These are phyloP conservation scores for Vigna radiata DNA, from an alignment of 306 rosid species.

Conservation along the genomic window DNA sequence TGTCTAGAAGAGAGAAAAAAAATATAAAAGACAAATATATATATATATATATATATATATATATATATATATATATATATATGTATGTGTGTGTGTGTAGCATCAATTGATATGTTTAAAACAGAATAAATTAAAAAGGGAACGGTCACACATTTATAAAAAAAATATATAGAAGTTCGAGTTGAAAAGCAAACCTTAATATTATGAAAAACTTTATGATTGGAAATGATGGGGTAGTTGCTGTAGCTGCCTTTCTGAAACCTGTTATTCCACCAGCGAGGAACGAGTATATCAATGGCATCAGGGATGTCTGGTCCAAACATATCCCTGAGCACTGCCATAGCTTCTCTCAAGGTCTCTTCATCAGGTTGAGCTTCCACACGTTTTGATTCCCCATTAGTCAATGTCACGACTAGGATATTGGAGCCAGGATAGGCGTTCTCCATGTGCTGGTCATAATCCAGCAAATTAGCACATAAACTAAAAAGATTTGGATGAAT, in stretches of 20 bases:
- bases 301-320: slow-evolving; percentile 82
- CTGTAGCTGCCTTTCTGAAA: slow-evolving; percentile 97
- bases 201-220: slow-evolving; percentile 57
- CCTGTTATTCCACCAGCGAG: slow-evolving; percentile 92
- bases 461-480: slow-evolving; percentile 48
- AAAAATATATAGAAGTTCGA: slow-evolving; percentile 8
- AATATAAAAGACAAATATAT: slow-evolving; percentile 15
- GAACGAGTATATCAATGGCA: slow-evolving; percentile 85
- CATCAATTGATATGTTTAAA: slow-evolving; percentile 24
- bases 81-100: too few species aligned
- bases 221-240: slow-evolving; percentile 79
- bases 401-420: slow-evolving; percentile 92
- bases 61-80: too few species aligned
- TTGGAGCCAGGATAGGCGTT: slow-evolving; percentile 95
- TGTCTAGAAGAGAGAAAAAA: too few species aligned
- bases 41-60: neutral
- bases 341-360: slow-evolving; percentile 83
- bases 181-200: slow-evolving; percentile 64
- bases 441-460: slow-evolving; percentile 94
- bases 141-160: slow-evolving; percentile 17
- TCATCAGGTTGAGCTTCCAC: slow-evolving; percentile 84
- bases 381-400: slow-evolving; percentile 94
- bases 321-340: slow-evolving; percentile 87
- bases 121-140: slow-evolving; percentile 15
- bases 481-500: slow-evolving; percentile 41